Base-by-base conservation (phyloP, 768 basidiomycete genomes). In the Russula abietina region DNA sequence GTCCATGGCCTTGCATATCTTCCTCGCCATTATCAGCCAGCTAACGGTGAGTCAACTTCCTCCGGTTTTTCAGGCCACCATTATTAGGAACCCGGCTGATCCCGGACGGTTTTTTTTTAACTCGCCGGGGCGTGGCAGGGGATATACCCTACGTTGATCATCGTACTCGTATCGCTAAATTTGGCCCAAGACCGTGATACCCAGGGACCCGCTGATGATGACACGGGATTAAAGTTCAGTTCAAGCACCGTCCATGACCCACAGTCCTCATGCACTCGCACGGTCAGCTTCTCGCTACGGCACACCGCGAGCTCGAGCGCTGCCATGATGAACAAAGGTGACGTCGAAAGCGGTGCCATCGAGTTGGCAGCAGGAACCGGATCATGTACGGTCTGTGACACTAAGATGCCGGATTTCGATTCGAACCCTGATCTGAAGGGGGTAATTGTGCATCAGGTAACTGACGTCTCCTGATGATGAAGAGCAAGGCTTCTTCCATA, bases 111-210 rank as follows among this genome's bases (percentile, higher is more conserved):
- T 53, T 10, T 48, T 36, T 55, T 14, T 48, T 43, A 48, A 8
- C 19, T 26, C 4, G 36, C 43, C 24, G 48, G 19, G n/a, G 14
- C 39, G 3, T 4, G 1, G 2, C 14, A 65, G 61, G 61, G 65
- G 7, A 63, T 65, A 63, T 63, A 65, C 49, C 65, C 61, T 4
- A 65, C 65, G 1, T 48, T 65, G 2, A 65, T 65, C 48, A 63
- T 65, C 46, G 69, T 69, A 39, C 73, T 75, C 33, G 71, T 70
- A 56, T 65, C 69, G 19, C 60, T 67, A 33, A 69, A 75, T 56
- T 8, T 49, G 12, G 65, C 53, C 26, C 65, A 53, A 24, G 58
- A 64, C 22, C 56, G 24, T 22, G 19, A 17, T 14, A 2, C 38
- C 6, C 56, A 48, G 51, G 51, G 50, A 5, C 14, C 57, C 19